Evolutionary conservation across 345 rosid species (phyloP), one percentile per base, ranked within the genome.

Genomic region (Salix arbutifolia): DNA sequence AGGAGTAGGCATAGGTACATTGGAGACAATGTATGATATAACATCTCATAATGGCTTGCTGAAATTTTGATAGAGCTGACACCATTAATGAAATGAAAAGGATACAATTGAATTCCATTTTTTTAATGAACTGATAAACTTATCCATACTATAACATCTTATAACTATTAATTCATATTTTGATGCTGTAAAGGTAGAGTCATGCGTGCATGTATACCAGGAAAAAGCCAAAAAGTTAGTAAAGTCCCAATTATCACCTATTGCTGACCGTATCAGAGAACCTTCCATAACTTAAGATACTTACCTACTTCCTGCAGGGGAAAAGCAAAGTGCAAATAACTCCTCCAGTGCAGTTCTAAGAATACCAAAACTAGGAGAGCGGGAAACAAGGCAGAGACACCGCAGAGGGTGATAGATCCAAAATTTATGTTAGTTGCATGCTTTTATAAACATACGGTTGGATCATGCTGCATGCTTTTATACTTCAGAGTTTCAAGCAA

Each of bases 21-120:
- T 90, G 74, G 92, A 87, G 44, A 94, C 95, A 85, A 89, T 83
- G 77, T 86, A 77, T 76, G 92, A 83, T 48, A 96, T 92, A 78
- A 88, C 81, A 67, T 94, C 98, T 98, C 97, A 96, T 62, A 96
- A 80, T 18, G 94, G 98, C 89, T 89, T 92, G 90, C 99, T 94
- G 98, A 84, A 88, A 91, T 74, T 76, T 71, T 83, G 48, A 48
- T 74, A 88, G 46, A 84, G 67, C 26, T 72, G 74, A 79, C 61
- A 86, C 77, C 25, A 77, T 84, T 78, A 87, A 67, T 64, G 62
- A 69, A 77, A 56, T 7, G 78, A 68, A 78, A 70, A 30, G 19
- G 71, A 58, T 13, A 74, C 10, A 60, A 62, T 65, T 23, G 65
- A 81, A 69, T 56, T 53, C 30, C 31, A 31, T 69, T 31, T 65